A percentile compares a stretch with the other conserved stretches of the same genome.
phyloP scores from a whole-genome alignment of 805 yeast species.

The Wickerhamomyces xylosicus region DNA sequence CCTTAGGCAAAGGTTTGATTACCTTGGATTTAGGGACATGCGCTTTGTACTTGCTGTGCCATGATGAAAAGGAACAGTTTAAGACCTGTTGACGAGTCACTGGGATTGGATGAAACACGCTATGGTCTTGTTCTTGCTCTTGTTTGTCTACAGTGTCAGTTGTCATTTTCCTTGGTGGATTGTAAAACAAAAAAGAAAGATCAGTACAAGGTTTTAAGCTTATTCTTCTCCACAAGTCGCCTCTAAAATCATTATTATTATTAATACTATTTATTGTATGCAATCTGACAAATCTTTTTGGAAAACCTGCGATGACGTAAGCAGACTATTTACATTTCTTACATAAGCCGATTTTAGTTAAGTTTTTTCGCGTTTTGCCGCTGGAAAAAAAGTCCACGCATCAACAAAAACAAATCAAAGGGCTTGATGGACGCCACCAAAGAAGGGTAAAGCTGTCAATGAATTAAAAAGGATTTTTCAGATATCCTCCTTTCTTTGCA shows the following conservation, averaged over 20 bases:
- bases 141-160: not conserved
- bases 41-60: constrained; percentile 45
- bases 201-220: too few relatives aligned
- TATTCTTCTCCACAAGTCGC: too few relatives aligned
- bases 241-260: too few relatives aligned
- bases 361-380: too few relatives aligned
- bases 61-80: constrained; percentile 44
- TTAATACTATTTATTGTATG: too few relatives aligned
- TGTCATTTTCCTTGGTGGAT: not conserved
- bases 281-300: not conserved
- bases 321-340: not conserved
- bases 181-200: too few relatives aligned
- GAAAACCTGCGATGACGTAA: not conserved
- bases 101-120: constrained; percentile 13
- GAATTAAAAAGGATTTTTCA: not conserved
- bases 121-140: not conserved
- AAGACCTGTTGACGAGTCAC: constrained; percentile 32
- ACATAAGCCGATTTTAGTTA: too few relatives aligned
- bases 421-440: not conserved
- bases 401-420: not conserved
- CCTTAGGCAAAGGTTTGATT: constrained; percentile 45
- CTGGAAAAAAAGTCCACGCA: not conserved
- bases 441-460: too few relatives aligned
- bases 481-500: not conserved
- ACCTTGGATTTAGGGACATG: constrained; percentile 41